Percentiles rank a stretch among this genome's conserved stretches.
Evolutionary conservation across 2,329 filamentous ascomycete genomes (phyloP).

Genomic region (Ophiostoma sp.): DNA sequence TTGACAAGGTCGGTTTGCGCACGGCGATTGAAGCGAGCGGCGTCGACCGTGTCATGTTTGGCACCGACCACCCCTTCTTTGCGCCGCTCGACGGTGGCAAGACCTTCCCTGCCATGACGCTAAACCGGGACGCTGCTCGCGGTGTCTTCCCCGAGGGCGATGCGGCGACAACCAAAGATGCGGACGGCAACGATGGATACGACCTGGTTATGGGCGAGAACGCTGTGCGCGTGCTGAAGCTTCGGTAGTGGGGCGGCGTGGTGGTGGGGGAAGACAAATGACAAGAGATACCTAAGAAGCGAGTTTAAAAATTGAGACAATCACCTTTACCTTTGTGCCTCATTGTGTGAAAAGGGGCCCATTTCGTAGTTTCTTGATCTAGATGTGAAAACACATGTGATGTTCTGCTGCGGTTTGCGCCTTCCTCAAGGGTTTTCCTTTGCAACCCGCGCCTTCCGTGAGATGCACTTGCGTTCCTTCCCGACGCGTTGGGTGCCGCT

Average conservation of each 20-base stretch:
- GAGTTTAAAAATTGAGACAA: not conserved
- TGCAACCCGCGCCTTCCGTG: not conserved
- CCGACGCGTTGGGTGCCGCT: not conserved
- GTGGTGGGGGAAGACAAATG: not conserved
- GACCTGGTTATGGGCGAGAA: slow-evolving; percentile 26
- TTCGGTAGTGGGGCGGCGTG: not conserved
- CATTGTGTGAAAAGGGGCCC: not conserved
- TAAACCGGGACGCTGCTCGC: slow-evolving; percentile 60
- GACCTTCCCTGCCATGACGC: slow-evolving; percentile 61
- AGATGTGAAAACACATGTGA: not conserved
- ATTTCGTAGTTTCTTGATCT: not conserved
- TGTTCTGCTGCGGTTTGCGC: not conserved
- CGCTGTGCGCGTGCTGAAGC: slow-evolving; percentile 22
- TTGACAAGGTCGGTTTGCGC: slow-evolving; percentile 67
- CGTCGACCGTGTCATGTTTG: slow-evolving; percentile 72
- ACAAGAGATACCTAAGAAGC: no score
- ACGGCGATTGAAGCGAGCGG: slow-evolving; percentile 64
- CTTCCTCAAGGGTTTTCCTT: not conserved
- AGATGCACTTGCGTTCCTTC: not conserved
- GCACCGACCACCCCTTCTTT: slow-evolving; percentile 79
- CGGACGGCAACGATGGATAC: slow-evolving; percentile 18
- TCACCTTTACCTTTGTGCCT: not conserved
- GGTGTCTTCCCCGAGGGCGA: slow-evolving; percentile 20
- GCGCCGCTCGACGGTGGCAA: slow-evolving; percentile 63
- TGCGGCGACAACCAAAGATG: not conserved